Evolutionary conservation across 257 asterid species (phyloP).

Genomic region (Rauvolfia tetraphylla): DNA sequence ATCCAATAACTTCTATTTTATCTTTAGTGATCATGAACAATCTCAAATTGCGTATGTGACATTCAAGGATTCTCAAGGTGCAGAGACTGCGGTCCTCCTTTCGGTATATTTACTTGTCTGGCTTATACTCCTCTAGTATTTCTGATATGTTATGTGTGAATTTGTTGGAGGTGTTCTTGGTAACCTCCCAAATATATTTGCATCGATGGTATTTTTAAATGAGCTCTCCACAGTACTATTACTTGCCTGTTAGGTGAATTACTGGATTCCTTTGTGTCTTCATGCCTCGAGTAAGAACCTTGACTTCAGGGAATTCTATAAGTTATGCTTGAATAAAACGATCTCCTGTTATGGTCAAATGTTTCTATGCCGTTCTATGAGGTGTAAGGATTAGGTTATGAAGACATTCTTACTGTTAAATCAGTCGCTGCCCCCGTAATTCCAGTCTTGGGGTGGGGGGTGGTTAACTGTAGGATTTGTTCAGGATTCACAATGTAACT

Average conservation of each 20-base stretch:
- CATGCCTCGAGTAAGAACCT: background rate
- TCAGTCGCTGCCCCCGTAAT: background rate
- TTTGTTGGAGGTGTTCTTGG: background rate
- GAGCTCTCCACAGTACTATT: background rate
- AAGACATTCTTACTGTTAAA: background rate
- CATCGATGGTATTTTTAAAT: background rate
- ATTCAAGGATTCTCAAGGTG: slow-evolving; percentile 32
- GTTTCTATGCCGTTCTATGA: background rate
- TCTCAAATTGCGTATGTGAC: slow-evolving; percentile 33
- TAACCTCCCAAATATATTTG: background rate
- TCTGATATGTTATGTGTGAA: background rate
- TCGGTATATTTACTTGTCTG: slow-evolving; percentile 18
- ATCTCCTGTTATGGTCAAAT: background rate
- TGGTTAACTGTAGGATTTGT: background rate
- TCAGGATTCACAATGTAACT: background rate
- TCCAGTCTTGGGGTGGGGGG: too few species aligned
- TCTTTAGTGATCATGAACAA: slow-evolving; percentile 26
- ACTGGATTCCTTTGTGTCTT: background rate
- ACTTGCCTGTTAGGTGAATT: background rate
- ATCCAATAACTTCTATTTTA: background rate
- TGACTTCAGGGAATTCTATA: background rate
- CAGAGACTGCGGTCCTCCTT: slow-evolving; percentile 39
- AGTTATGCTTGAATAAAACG: background rate
- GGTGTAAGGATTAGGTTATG: background rate
- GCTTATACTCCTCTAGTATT: background rate